phyloP scores from a whole-genome alignment of 2,329 filamentous ascomycete species.

The Ophiostoma triangulosporum region DNA sequence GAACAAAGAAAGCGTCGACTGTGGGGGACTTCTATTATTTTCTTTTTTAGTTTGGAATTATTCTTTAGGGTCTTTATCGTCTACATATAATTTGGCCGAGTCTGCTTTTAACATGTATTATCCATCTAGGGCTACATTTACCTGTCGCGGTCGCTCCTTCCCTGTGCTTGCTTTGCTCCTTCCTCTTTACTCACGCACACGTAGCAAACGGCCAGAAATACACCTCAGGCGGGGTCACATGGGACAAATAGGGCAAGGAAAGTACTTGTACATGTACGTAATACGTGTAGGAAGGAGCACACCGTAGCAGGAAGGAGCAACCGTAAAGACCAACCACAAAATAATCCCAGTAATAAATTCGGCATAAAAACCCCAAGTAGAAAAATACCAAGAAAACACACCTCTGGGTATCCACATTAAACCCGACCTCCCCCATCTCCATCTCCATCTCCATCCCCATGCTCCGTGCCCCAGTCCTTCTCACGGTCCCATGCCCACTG shows the following conservation, averaged over 20 bases:
- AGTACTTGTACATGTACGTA: too few species aligned
- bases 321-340: not conserved
- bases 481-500: not conserved
- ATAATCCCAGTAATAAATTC: not conserved
- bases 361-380: not conserved
- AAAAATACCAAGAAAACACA: not conserved
- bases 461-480: not conserved
- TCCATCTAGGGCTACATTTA: too few species aligned
- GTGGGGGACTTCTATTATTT: not conserved
- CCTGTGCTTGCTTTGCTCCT: too few species aligned
- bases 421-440: not conserved
- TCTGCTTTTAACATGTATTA: too few species aligned
- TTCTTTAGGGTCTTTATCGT: too few species aligned
- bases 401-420: not conserved
- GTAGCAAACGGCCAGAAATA: too few species aligned
- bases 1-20: not conserved
- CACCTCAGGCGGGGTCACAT: too few species aligned
- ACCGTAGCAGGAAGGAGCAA: not conserved
- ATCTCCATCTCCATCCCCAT: not conserved
- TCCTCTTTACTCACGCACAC: too few species aligned
- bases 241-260: too few species aligned
- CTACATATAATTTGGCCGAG: too few species aligned
- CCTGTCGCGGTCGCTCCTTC: too few species aligned
- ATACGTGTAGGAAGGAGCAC: not conserved
- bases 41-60: not conserved